Evolutionary conservation across 1,284 basidiomycete species (phyloP), one percentile per base, ranked within the genome.

Genomic region (Serendipita sp.): DNA sequence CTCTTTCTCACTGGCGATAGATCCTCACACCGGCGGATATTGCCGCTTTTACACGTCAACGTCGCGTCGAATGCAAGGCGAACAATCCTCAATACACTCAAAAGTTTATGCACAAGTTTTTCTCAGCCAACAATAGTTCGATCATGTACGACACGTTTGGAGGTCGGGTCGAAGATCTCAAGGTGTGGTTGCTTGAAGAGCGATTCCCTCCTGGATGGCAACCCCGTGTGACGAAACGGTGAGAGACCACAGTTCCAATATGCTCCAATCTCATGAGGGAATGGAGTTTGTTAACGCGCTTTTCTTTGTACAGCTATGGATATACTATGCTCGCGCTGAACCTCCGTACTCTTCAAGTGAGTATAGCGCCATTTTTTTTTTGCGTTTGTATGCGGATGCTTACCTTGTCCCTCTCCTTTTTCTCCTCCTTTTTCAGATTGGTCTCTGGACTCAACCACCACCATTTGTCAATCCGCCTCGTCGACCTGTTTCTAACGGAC

Each of bases 71-170:
- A 38, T 73, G 83, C 1, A 72, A 75, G 55, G 73, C 69, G 10
- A 72, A 69, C 4, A 88, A 88, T 71, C 77, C 77, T 2, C 76
- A 81, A 1, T 88, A 78, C 68, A 74, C 77, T 12, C 70, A 80
- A 1, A 72, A 71, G 61, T 69, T 72, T 13, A 70, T 75, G 63
- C 85, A 88, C 71, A 80, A 77, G 66, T 66, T 81, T 15, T 87
- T 88, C 68, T 82, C 82, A 2, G 82, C 82, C 53, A 72, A 83
- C 55, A 88, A 88, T 85, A 87, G 68, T 55, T 81, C 76, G 13
- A 47, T 41, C 35, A 35, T 60, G 41, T 60, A 43, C 35, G 30
- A 42, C 49, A 82, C 85, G 61, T 84, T 85, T 67, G 87, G 85
- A 2, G 85, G 86, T 0, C 74, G 74, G 29, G 69, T 83, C 3